Conservation (phyloP, 306 rosid genomes). For the Echinosophora koreensis region DNA sequence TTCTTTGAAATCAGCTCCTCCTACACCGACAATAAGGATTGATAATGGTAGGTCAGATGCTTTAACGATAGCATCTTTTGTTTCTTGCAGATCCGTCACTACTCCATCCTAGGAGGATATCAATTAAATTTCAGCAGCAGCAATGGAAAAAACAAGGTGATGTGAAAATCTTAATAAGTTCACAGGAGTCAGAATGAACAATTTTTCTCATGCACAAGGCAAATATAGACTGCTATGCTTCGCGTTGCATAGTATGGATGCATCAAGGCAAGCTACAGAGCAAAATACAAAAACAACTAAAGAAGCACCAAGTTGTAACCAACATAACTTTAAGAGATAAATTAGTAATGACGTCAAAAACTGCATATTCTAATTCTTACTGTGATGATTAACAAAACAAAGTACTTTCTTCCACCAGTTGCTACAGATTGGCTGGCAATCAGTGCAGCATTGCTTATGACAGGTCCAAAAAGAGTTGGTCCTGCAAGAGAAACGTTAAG, state of each 20-base stretch:
- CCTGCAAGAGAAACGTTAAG: slow-evolving; percentile 98
- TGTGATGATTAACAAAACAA: slow-evolving; percentile 90
- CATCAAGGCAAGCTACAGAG: neutral
- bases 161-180: slow-evolving; percentile 28
- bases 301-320: slow-evolving; percentile 2
- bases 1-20: slow-evolving; percentile 99
- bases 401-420: slow-evolving; percentile 81
- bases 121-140: slow-evolving; percentile 46
- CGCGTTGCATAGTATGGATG: slow-evolving; percentile 11
- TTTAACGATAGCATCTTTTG: slow-evolving; percentile 94
- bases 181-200: neutral
- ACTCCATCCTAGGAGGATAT: slow-evolving; percentile 87
- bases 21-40: slow-evolving; percentile 96
- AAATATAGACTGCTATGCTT: neutral
- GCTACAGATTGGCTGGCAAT: slow-evolving; percentile 97
- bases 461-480: slow-evolving; percentile 99
- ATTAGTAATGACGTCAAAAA: slow-evolving; percentile 33
- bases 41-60: slow-evolving; percentile 97
- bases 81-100: slow-evolving; percentile 99
- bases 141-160: slow-evolving; percentile 28
- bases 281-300: slow-evolving; percentile 1
- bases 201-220: neutral
- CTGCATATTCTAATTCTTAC: slow-evolving; percentile 60
- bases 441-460: slow-evolving; percentile 83
- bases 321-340: slow-evolving; percentile 19